Evolutionary conservation across 2,329 filamentous ascomycete genomes (phyloP).

Genomic region (Amauroascus verrucosus): DNA sequence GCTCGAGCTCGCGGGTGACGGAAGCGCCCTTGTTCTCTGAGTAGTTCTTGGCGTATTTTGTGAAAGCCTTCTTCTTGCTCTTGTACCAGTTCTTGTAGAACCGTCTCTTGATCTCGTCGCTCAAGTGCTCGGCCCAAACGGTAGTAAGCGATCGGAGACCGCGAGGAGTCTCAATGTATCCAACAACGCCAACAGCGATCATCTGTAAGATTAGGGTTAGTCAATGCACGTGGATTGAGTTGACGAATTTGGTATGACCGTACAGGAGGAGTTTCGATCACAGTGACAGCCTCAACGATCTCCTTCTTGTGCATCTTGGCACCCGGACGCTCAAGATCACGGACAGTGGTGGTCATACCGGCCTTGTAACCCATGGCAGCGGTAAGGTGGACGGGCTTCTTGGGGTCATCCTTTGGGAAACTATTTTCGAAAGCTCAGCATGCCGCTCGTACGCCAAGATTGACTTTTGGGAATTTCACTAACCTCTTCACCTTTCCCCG

Average conservation of each 20-base stretch:
- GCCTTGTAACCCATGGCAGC: constrained; percentile 99
- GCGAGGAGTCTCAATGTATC: constrained; percentile 99
- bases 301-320: constrained; percentile 99
- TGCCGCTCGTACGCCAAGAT: constrained; percentile 4
- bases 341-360: constrained; percentile 99
- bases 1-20: constrained; percentile 95
- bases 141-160: constrained; percentile 98
- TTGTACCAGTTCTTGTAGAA: constrained; percentile 99
- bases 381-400: constrained; percentile 98
- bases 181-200: constrained; percentile 99
- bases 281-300: constrained; percentile 76
- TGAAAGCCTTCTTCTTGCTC: constrained; percentile 99
- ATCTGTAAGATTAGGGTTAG: constrained; percentile 53
- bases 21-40: constrained; percentile 82
- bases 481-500: constrained; percentile 98
- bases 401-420: constrained; percentile 99
- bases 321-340: constrained; percentile 96
- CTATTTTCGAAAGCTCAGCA: constrained; percentile 41
- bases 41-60: constrained; percentile 99
- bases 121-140: constrained; percentile 98
- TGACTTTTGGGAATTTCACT: constrained; percentile 33
- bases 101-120: constrained; percentile 96
- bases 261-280: constrained; percentile 94
- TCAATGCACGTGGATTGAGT: background rate
- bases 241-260: constrained; percentile 32